Evolutionary conservation across 768 basidiomycete genomes (phyloP).

Genomic region (Mycena metata): DNA sequence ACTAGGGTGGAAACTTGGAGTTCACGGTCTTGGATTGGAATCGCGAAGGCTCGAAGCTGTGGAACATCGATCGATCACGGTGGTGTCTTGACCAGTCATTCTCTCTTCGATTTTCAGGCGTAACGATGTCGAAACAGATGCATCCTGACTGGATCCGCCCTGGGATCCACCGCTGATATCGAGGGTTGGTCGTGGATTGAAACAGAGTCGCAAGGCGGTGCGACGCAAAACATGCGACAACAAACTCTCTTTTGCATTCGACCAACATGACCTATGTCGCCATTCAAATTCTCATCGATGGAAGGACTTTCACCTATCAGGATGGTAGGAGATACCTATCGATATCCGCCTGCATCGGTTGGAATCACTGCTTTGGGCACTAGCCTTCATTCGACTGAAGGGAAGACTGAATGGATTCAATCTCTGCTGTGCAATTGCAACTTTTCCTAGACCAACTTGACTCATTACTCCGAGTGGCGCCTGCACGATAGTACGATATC

Average conservation of each 20-base stretch:
- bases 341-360: slow-evolving; percentile 24
- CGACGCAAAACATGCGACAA: not conserved
- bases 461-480: no score
- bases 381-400: not conserved
- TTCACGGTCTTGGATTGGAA: slow-evolving; percentile 14
- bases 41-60: not conserved
- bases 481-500: not conserved
- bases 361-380: not conserved
- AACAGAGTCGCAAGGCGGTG: not conserved
- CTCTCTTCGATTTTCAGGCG: no score
- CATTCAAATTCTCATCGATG: slow-evolving; percentile 30
- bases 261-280: not conserved
- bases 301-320: slow-evolving; percentile 9
- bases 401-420: no score
- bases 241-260: slow-evolving; percentile 9
- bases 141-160: no score
- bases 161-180: not conserved
- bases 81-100: no score
- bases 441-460: no score
- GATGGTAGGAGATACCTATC: slow-evolving; percentile 7
- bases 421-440: no score
- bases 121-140: no score
- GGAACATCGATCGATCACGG: slow-evolving; percentile 7
- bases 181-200: not conserved
- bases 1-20: not conserved